phyloP scores from a whole-genome alignment of 768 basidiomycete genomes.

The Mycena vulgaris region DNA sequence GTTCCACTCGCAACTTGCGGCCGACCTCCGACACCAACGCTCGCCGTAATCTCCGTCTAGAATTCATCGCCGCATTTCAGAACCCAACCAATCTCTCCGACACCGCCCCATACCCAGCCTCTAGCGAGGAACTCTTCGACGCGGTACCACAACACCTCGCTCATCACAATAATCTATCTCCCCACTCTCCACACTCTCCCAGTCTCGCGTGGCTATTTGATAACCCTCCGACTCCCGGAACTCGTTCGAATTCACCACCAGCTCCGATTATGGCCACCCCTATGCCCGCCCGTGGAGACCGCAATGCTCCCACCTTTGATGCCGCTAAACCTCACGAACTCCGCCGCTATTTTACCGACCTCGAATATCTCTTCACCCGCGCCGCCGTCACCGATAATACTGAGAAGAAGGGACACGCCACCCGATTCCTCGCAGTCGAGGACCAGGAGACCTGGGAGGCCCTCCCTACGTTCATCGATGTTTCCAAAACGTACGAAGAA shows the following conservation, averaged over 20 bases:
- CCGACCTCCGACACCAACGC: not conserved
- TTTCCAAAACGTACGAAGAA: conserved; percentile 34
- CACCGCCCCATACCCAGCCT: not conserved
- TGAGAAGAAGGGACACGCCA: conserved; percentile 39
- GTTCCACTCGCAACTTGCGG: conserved; percentile 12
- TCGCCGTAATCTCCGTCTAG: not conserved
- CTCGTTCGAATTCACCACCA: not conserved
- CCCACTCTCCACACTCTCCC: not conserved
- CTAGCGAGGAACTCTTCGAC: not conserved
- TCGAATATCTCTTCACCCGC: conserved; percentile 31
- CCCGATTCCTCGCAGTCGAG: conserved; percentile 33
- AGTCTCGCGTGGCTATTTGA: not conserved
- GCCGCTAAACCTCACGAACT: conserved; percentile 35
- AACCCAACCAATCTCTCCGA: not conserved
- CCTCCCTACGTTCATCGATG: conserved; percentile 20
- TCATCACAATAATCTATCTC: conserved; percentile 14
- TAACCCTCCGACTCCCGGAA: not conserved
- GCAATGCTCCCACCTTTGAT: conserved; percentile 40
- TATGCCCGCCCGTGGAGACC: conserved; percentile 41
- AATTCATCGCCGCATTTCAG: conserved; percentile 10
- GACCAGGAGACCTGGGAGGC: conserved; percentile 41
- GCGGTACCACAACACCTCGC: not conserved
- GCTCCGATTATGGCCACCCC: conserved; percentile 2
- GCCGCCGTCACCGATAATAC: conserved; percentile 20
- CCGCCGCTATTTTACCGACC: conserved; percentile 38